Conservation (phyloP, 768 basidiomycete genomes). For the Ramaria rubella region DNA sequence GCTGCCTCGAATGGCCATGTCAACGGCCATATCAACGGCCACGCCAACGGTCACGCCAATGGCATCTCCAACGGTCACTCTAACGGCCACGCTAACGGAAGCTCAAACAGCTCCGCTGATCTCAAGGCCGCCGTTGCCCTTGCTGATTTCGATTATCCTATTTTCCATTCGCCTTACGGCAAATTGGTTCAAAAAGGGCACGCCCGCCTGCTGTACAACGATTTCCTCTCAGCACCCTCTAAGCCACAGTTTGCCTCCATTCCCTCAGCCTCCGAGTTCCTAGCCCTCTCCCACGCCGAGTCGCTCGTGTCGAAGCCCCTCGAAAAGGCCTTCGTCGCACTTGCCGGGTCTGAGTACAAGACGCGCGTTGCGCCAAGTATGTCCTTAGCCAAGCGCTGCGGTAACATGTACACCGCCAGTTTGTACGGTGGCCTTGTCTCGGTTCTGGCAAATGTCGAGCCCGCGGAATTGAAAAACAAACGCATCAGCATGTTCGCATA, state of each 20-base stretch:
- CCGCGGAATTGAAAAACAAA: slow-evolving; percentile 68
- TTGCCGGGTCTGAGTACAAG: slow-evolving; percentile 69
- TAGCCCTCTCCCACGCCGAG: slow-evolving; percentile 57
- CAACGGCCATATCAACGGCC: slow-evolving; percentile 22
- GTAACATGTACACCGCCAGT: slow-evolving; percentile 98
- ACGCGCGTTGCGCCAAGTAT: slow-evolving; percentile 74
- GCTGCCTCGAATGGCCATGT: slow-evolving; percentile 18
- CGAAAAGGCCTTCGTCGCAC: slow-evolving; percentile 88
- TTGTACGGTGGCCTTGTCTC: slow-evolving; percentile 93
- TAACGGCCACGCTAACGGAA: slow-evolving; percentile 32
- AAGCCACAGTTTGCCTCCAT: slow-evolving; percentile 63
- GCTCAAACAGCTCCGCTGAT: slow-evolving; percentile 23
- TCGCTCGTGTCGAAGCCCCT: slow-evolving; percentile 90
- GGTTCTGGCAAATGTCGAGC: slow-evolving; percentile 66
- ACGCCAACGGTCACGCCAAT: slow-evolving; percentile 25
- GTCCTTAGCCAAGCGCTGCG: slow-evolving; percentile 83
- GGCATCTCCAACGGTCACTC: slow-evolving; percentile 30
- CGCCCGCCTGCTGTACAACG: slow-evolving; percentile 85
- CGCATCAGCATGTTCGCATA: slow-evolving; percentile 94
- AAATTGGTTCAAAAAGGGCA: slow-evolving; percentile 98
- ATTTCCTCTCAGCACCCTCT: slow-evolving; percentile 77
- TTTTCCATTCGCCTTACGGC: slow-evolving; percentile 98
- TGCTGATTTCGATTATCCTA: slow-evolving; percentile 81
- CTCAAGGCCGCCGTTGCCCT: slow-evolving; percentile 55
- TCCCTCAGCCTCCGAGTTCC: slow-evolving; percentile 62